Conservation (phyloP, 148 eudicot species). For the Camellia sinensis region DNA sequence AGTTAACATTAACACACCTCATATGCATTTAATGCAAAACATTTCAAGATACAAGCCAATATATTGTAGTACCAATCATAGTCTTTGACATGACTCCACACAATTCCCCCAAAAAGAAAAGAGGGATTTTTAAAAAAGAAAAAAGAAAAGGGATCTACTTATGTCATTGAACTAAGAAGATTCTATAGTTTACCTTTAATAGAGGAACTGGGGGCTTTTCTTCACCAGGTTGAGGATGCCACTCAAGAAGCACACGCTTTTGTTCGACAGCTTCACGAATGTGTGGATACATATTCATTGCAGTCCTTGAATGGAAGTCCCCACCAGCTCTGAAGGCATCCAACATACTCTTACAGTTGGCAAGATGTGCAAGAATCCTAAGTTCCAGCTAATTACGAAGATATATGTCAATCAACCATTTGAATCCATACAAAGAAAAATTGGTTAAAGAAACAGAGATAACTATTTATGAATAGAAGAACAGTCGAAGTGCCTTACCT, state of each 20-base stretch:
- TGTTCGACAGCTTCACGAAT: slow-evolving; percentile 74
- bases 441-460: neutral
- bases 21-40: neutral
- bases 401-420: slow-evolving; percentile 15
- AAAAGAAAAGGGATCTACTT: neutral
- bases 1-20: neutral
- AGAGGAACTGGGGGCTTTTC: slow-evolving; percentile 93
- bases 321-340: slow-evolving; percentile 94
- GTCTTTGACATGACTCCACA: neutral
- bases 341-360: slow-evolving; percentile 93
- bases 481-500: slow-evolving; percentile 41
- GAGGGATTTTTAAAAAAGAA: neutral
- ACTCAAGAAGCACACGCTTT: slow-evolving; percentile 77
- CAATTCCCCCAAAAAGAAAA: neutral
- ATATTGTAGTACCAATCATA: neutral
- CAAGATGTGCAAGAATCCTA: slow-evolving; percentile 95
- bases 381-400: slow-evolving; percentile 63
- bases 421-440: neutral
- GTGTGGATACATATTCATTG: slow-evolving; percentile 99
- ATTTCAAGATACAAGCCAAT: no score
- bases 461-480: neutral
- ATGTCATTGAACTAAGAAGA: neutral
- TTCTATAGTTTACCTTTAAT: slow-evolving; percentile 53
- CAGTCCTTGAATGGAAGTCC: slow-evolving; percentile 96
- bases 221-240: slow-evolving; percentile 92